Evolutionary conservation across 1,284 basidiomycete species (phyloP).

Genomic region (Malassezia nana): DNA sequence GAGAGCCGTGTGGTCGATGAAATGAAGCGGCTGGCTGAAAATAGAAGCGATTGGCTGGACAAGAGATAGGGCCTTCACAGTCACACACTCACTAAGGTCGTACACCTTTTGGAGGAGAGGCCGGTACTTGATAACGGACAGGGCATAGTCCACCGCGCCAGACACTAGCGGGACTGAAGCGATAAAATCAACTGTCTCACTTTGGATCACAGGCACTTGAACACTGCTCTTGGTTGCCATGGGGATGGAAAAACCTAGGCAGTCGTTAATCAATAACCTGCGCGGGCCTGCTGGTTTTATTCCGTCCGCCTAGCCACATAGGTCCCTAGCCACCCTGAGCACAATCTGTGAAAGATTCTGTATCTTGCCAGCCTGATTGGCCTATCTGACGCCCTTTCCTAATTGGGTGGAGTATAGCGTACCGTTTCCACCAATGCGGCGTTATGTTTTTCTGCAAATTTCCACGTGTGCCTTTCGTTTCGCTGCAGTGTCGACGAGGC

Average conservation of each 20-base stretch:
- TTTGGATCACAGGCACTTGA: constrained; percentile 19
- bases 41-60: constrained; percentile 36
- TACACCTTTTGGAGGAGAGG: constrained; percentile 32
- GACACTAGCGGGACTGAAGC: constrained; percentile 33
- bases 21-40: constrained; percentile 37
- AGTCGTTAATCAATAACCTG: no score
- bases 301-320: background rate
- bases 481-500: background rate
- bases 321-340: background rate
- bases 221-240: background rate
- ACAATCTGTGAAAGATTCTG: background rate
- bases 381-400: background rate
- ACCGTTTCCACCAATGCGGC: background rate
- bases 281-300: no score
- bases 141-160: constrained; percentile 32
- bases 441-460: background rate
- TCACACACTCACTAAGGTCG: constrained; percentile 29
- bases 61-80: constrained; percentile 27
- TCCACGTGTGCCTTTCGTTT: background rate
- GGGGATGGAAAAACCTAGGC: background rate
- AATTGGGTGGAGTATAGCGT: background rate
- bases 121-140: constrained; percentile 36
- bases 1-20: constrained; percentile 32
- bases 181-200: constrained; percentile 32
- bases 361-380: background rate